Evolutionary conservation across 768 basidiomycete species (phyloP).

Genomic region (Suillus americanus): DNA sequence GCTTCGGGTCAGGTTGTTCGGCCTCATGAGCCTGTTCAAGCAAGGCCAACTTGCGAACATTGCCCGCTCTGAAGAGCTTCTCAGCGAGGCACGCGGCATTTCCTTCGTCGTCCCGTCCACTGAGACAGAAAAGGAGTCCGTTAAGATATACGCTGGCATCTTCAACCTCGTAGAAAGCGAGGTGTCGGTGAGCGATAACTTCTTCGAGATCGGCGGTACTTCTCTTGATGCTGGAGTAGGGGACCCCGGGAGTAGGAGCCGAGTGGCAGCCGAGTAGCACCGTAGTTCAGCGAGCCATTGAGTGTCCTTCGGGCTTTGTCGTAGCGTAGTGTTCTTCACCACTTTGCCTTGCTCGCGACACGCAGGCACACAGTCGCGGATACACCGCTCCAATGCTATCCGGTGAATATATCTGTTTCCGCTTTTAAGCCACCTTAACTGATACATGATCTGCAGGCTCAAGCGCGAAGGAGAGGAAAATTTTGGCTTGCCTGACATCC

Average conservation of each 20-base stretch:
- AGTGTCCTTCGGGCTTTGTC: too few species aligned
- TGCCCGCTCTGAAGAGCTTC: slow-evolving; percentile 25
- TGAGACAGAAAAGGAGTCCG: slow-evolving; percentile 28
- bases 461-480: slow-evolving; percentile 27
- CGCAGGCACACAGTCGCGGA: too few species aligned
- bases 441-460: slow-evolving; percentile 9
- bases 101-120: slow-evolving; percentile 22
- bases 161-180: slow-evolving; percentile 26
- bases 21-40: slow-evolving; percentile 34
- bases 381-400: too few species aligned
- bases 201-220: slow-evolving; percentile 43
- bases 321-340: too few species aligned
- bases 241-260: too few species aligned
- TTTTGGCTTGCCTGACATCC: slow-evolving; percentile 32
- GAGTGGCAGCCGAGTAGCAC: too few species aligned
- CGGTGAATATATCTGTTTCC: slow-evolving; percentile 3
- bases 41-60: slow-evolving; percentile 34
- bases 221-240: too few species aligned
- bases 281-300: too few species aligned
- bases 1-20: too few species aligned
- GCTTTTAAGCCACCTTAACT: not conserved
- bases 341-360: too few species aligned
- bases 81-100: slow-evolving; percentile 21
- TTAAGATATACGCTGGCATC: slow-evolving; percentile 30
- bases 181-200: slow-evolving; percentile 31